Conservation (phyloP, 768 basidiomycete species). For the Suillus luteus region DNA sequence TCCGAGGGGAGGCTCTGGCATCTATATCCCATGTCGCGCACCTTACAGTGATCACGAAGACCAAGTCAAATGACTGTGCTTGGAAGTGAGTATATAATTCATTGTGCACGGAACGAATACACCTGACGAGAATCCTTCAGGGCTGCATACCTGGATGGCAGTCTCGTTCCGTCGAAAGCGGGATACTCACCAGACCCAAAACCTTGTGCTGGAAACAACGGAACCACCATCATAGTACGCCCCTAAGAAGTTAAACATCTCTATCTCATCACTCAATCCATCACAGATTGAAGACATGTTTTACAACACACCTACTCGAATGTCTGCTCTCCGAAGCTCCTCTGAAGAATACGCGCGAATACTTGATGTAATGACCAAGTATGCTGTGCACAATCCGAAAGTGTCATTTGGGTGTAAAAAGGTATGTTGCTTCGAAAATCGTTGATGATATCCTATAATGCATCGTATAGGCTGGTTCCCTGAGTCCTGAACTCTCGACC, state of each 20-base stretch:
- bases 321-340: constrained; percentile 78
- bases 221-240: constrained; percentile 82
- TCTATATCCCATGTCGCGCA: constrained; percentile 94
- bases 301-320: constrained; percentile 87
- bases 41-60: constrained; percentile 89
- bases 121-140: constrained; percentile 40
- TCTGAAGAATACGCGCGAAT: constrained; percentile 94
- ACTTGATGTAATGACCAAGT: constrained; percentile 88
- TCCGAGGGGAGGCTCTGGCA: constrained; percentile 95
- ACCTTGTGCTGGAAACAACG: constrained; percentile 92
- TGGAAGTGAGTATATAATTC: constrained; percentile 76
- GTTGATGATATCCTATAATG: constrained; percentile 10
- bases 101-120: not conserved
- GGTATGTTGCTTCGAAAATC: constrained; percentile 40
- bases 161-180: constrained; percentile 66
- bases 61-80: constrained; percentile 75
- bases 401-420: constrained; percentile 93
- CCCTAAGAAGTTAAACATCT: not conserved
- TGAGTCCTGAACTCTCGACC: constrained; percentile 80
- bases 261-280: constrained; percentile 8
- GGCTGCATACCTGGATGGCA: constrained; percentile 81
- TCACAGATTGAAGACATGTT: constrained; percentile 91
- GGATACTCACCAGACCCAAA: constrained; percentile 77
- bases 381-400: constrained; percentile 90
- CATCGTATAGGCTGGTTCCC: constrained; percentile 59